Evolutionary conservation across 164 flowering plant genomes (phyloP).

Genomic region (Vitis riparia): DNA sequence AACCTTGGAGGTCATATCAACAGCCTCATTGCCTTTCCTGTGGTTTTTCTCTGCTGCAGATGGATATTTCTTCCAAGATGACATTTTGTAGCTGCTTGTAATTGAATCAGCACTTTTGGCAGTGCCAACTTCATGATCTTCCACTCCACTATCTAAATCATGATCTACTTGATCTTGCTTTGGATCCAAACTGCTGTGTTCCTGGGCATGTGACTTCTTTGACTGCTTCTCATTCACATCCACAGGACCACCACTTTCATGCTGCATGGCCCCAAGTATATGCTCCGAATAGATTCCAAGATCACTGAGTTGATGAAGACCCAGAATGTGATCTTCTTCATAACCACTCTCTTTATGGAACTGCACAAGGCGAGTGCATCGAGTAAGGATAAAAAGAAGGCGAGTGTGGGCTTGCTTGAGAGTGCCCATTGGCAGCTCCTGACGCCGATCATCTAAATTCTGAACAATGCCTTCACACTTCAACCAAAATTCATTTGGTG

Average conservation of each 20-base stretch:
- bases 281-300: conserved; percentile 88
- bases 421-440: conserved; percentile 81
- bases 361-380: conserved; percentile 91
- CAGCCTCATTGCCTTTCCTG: conserved; percentile 42
- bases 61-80: conserved; percentile 97
- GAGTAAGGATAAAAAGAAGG: conserved; percentile 87
- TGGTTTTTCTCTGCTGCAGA: conserved; percentile 67
- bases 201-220: conserved; percentile 38
- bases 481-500: conserved; percentile 82
- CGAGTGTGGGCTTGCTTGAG: conserved; percentile 86
- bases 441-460: conserved; percentile 87
- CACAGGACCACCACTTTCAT: conserved; percentile 27
- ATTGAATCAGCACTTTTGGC: conserved; percentile 71
- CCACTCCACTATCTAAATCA: conserved; percentile 24
- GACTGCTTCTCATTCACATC: conserved; percentile 31
- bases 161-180: conserved; percentile 36
- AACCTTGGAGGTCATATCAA: conserved; percentile 38
- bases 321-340: conserved; percentile 70
- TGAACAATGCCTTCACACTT: conserved; percentile 93
- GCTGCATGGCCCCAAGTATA: conserved; percentile 28
- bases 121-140: conserved; percentile 50
- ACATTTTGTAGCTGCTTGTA: conserved; percentile 68
- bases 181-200: conserved; percentile 21
- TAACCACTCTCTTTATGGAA: conserved; percentile 87
- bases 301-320: conserved; percentile 89